These are phyloP conservation scores for Aspergillus sergii DNA, from an alignment of 2,329 filamentous ascomycete genomes.

Conservation along the genomic window DNA sequence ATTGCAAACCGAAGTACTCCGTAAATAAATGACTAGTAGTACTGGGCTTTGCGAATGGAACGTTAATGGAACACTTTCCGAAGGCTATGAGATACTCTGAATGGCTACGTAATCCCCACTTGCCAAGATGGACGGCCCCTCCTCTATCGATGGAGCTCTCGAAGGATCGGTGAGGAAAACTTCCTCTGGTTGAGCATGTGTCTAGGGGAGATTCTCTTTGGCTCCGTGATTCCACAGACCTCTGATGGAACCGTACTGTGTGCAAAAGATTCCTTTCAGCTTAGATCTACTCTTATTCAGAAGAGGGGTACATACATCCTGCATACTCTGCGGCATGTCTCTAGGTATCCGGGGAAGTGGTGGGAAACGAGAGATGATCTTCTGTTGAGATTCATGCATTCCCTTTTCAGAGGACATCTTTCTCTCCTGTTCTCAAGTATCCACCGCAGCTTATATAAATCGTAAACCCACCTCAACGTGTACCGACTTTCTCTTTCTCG, in stretches of 20 bases:
- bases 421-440: not conserved
- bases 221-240: not conserved
- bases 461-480: not conserved
- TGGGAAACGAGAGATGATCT: not conserved
- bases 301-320: not conserved
- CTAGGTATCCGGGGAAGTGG: not conserved
- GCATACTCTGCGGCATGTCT: not conserved
- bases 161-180: not conserved
- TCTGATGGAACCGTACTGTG: not conserved
- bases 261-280: not conserved
- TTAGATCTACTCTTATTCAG: not conserved
- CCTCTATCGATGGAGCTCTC: conserved; percentile 2
- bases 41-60: not conserved
- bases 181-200: not conserved
- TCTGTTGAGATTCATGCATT: not conserved
- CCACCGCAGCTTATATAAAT: conserved; percentile 4
- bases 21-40: no score
- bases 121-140: not conserved
- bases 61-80: not conserved
- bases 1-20: not conserved
- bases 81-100: not conserved
- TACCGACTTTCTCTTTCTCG: not conserved
- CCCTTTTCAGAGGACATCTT: not conserved
- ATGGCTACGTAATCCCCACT: conserved; percentile 2
- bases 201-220: not conserved